Base-by-base conservation (phyloP, 208 protist genomes). In the Crithidia expoeki region DNA sequence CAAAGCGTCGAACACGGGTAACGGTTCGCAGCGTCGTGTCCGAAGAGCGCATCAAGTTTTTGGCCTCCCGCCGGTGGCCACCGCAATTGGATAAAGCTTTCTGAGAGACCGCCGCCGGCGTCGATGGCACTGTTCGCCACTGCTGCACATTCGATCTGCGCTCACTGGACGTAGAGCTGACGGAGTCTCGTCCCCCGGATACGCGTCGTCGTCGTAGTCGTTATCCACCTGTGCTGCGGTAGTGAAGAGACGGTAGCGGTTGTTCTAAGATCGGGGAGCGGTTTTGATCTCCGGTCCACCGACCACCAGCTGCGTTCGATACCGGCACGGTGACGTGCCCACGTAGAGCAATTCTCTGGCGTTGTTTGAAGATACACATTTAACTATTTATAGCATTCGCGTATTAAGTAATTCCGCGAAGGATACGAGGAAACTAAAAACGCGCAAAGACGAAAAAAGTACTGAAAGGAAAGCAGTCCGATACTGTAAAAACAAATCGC, bases 71-170 rank as follows among this genome's bases (percentile, higher is more conserved):
- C 28, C 30, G 51, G 49, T 14, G 23, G 2, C 4, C 21, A 30
- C 51, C 4, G 51, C 25, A 5, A 12, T 5, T 30, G 17, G 2
- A 5, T 0, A 38, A 62, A 4, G 4, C 11, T 10, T 62, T 23
- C n/a, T 27, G 57, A 7, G 57, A 38, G 14, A 25, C 34, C 23
- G 57, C 57, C n/a, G 57, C 57, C 9, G 57, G 57, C 3, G 57
- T 62, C 4, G 7, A 25, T 16, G 57, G 38, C 3, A 62, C 34
- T 9, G 21, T 34, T 12, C 32, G 5, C 57, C 57, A 62, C 25
- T 23, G 38, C 7, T 33, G 38, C 9, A 25, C 34, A 4, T 38
- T 38, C 34, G 50, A 30, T 14, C 46, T 21, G 38, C 50, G 21
- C 11, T 50, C 34, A 38, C 11, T 16, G n/a, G 30, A 27, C 11